These are phyloP conservation scores for Mycena crocata DNA, from an alignment of 768 basidiomycete species.

Conservation along the genomic window DNA sequence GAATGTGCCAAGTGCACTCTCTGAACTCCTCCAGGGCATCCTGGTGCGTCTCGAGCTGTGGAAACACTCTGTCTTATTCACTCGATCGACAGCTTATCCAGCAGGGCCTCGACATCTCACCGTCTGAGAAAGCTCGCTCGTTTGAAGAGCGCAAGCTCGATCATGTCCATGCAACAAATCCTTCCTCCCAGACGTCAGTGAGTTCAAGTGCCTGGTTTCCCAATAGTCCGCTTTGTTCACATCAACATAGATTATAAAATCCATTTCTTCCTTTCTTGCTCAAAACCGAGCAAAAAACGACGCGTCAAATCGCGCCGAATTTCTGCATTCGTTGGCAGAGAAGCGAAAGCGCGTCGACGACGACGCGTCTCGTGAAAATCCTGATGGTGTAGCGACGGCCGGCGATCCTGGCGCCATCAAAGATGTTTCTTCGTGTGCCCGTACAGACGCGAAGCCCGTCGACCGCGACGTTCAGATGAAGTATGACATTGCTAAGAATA, in stretches of 20 bases:
- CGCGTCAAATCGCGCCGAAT: slow-evolving; percentile 82
- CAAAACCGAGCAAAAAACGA: slow-evolving; percentile 78
- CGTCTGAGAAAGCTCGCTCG: slow-evolving; percentile 39
- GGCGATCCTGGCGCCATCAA: not conserved
- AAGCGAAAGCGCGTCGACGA: slow-evolving; percentile 60
- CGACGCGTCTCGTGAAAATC: slow-evolving; percentile 35
- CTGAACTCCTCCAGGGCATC: slow-evolving; percentile 61
- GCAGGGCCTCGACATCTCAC: slow-evolving; percentile 29
- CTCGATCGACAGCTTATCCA: slow-evolving; percentile 40
- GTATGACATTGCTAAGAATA: slow-evolving; percentile 89
- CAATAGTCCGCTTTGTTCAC: not conserved
- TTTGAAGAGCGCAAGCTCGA: slow-evolving; percentile 79
- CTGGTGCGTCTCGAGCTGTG: slow-evolving; percentile 51
- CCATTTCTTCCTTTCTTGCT: slow-evolving; percentile 79
- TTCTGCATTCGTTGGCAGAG: slow-evolving; percentile 68
- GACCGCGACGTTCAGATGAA: slow-evolving; percentile 86
- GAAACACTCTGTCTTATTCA: not conserved
- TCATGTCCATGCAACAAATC: slow-evolving; percentile 64
- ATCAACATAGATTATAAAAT: slow-evolving; percentile 67
- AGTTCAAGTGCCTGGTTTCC: slow-evolving; percentile 40
- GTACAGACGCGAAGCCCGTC: slow-evolving; percentile 76
- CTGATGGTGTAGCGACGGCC: not conserved
- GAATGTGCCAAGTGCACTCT: slow-evolving; percentile 66
- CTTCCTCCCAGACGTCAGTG: slow-evolving; percentile 71
- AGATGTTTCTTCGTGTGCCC: slow-evolving; percentile 69